Percentiles rank a stretch among this genome's conserved stretches.
Conservation (phyloP, 768 basidiomycete genomes). For the Pisolithus sp. region DNA sequence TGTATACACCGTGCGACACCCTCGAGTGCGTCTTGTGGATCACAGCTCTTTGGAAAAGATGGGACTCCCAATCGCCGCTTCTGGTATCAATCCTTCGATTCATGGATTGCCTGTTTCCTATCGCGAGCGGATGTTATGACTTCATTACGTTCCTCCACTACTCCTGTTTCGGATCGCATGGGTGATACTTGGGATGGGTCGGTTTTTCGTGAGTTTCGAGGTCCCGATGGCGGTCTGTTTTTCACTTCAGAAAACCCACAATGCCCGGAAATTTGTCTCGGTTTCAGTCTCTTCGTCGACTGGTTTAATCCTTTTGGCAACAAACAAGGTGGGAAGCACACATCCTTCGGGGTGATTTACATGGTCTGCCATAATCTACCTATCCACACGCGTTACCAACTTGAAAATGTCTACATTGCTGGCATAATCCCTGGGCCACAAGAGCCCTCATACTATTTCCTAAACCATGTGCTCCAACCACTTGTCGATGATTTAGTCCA, state of each 20-base stretch:
- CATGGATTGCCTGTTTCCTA: slow-evolving; percentile 23
- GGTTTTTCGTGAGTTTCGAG: slow-evolving; percentile 20
- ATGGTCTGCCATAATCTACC: slow-evolving; percentile 29
- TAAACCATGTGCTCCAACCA: slow-evolving; percentile 34
- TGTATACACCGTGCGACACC: slow-evolving; percentile 14
- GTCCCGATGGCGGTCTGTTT: slow-evolving; percentile 22
- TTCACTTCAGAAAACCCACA: slow-evolving; percentile 1
- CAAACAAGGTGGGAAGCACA: slow-evolving; percentile 26
- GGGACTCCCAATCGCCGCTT: slow-evolving; percentile 6
- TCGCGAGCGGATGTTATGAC: slow-evolving; percentile 19
- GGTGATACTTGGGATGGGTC: slow-evolving; percentile 23
- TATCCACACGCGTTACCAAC: slow-evolving; percentile 19
- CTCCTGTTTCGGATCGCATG: background rate
- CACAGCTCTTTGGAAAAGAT: background rate
- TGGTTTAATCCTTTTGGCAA: slow-evolving; percentile 33
- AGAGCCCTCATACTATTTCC: slow-evolving; percentile 22
- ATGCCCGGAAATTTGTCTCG: slow-evolving; percentile 14
- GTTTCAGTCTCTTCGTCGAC: slow-evolving; percentile 29
- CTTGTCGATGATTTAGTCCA: slow-evolving; percentile 32
- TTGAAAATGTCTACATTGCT: slow-evolving; percentile 33
- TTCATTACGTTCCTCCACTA: background rate
- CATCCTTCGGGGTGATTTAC: slow-evolving; percentile 23
- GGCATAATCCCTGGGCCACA: slow-evolving; percentile 9
- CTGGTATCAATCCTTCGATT: slow-evolving; percentile 21
- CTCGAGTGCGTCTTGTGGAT: slow-evolving; percentile 7